A percentile compares a stretch with the other conserved stretches of the same genome.
Conservation (phyloP, 805 yeast species). For the Barnettozyma populi region DNA sequence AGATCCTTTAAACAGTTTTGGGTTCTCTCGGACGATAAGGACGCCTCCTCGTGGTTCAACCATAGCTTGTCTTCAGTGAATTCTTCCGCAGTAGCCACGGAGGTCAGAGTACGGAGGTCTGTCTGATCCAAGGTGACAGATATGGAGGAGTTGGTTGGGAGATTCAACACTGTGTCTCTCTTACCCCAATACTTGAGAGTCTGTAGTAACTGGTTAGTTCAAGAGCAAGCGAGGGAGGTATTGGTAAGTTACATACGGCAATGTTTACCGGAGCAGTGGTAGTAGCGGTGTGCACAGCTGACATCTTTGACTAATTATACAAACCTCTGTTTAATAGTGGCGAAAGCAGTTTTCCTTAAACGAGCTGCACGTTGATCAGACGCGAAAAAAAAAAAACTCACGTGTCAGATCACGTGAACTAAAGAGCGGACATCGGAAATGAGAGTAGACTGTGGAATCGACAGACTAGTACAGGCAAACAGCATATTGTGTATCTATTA, state of each 20-base stretch:
- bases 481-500: too few relatives aligned
- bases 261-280: constrained; percentile 96
- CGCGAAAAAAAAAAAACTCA: neutral
- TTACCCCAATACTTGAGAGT: constrained; percentile 99
- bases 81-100: constrained; percentile 63
- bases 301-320: constrained; percentile 29
- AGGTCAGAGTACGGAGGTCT: constrained; percentile 86
- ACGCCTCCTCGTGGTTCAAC: constrained; percentile 81
- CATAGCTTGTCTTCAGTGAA: constrained; percentile 66
- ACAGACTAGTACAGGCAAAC: too few relatives aligned
- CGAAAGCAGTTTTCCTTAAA: neutral
- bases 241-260: constrained; percentile 54
- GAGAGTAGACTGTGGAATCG: too few relatives aligned
- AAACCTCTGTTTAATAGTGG: neutral
- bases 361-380: neutral
- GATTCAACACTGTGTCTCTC: constrained; percentile 78
- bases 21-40: constrained; percentile 56
- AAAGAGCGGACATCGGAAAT: too few relatives aligned
- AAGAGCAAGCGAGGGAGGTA: too few relatives aligned
- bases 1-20: constrained; percentile 74
- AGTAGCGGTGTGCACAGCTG: constrained; percentile 65
- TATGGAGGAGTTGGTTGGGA: constrained; percentile 95
- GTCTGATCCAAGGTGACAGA: constrained; percentile 90
- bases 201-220: constrained; percentile 25
- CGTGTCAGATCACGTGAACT: neutral